A percentile compares a stretch with the other conserved stretches of the same genome.
Evolutionary conservation across 2,329 filamentous ascomycete genomes (phyloP).

Genomic region (Claviceps fusiformis): DNA sequence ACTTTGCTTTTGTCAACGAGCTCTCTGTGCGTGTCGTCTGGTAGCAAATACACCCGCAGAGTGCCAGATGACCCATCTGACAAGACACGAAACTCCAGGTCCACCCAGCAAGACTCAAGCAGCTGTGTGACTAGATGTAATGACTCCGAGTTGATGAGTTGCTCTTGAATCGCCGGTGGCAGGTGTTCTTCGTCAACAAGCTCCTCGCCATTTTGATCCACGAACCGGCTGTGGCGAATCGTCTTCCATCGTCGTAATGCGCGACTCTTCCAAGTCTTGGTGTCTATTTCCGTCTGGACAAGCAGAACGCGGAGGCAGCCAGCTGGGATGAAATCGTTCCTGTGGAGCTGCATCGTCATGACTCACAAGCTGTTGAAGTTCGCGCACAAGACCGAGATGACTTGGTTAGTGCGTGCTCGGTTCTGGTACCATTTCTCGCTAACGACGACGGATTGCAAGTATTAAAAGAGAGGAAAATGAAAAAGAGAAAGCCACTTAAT

Average conservation of each 20-base stretch:
- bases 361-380: too few relatives aligned
- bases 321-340: conserved; percentile 24
- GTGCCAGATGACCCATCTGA: conserved; percentile 12
- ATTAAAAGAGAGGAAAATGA: too few relatives aligned
- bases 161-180: conserved; percentile 12
- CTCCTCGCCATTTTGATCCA: background rate
- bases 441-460: too few relatives aligned
- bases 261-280: conserved; percentile 1
- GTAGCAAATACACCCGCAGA: conserved; percentile 47
- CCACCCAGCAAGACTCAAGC: conserved; percentile 27
- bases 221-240: background rate
- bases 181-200: conserved; percentile 9
- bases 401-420: too few relatives aligned
- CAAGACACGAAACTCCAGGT: conserved; percentile 24
- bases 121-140: conserved; percentile 17
- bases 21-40: conserved; percentile 47
- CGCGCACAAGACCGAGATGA: too few relatives aligned
- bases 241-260: conserved; percentile 12
- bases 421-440: too few relatives aligned
- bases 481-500: too few relatives aligned
- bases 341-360: conserved; percentile 7
- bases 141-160: conserved; percentile 14
- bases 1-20: conserved; percentile 34
- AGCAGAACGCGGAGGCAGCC: conserved; percentile 24
- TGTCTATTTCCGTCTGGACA: background rate